These are phyloP conservation scores for Talaromyces sp. DNA, from an alignment of 2,329 filamentous ascomycete species.

Conservation along the genomic window DNA sequence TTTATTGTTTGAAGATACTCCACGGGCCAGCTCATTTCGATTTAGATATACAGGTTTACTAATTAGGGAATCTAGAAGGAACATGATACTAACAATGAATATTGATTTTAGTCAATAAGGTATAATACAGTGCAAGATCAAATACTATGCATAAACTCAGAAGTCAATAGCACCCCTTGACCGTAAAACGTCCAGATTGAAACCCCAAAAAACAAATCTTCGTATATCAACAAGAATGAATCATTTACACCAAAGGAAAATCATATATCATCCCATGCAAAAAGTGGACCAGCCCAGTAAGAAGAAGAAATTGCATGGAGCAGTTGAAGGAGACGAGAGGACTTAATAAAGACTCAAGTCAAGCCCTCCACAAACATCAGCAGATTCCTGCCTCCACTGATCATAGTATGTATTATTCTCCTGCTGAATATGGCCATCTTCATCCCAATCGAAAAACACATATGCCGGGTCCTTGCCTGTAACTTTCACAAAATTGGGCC, in stretches of 20 bases:
- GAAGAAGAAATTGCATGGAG: not conserved
- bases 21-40: not conserved
- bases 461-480: slow-evolving; percentile 29
- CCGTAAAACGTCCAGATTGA: not conserved
- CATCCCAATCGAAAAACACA: slow-evolving; percentile 38
- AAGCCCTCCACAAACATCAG: slow-evolving; percentile 35
- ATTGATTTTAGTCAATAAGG: not conserved
- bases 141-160: not conserved
- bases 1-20: slow-evolving; percentile 4
- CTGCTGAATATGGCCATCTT: slow-evolving; percentile 29
- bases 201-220: not conserved
- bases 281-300: slow-evolving; percentile 2
- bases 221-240: not conserved
- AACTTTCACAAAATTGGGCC: slow-evolving; percentile 19
- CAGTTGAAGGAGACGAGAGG: not conserved
- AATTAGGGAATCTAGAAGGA: not conserved
- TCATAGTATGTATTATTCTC: slow-evolving; percentile 32
- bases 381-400: slow-evolving; percentile 33
- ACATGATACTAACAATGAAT: not conserved
- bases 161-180: not conserved
- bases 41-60: not conserved
- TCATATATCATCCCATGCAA: not conserved
- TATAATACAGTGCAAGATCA: not conserved
- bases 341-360: slow-evolving; percentile 26
- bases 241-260: not conserved